Evolutionary conservation across 2,329 filamentous ascomycete genomes (phyloP).

Genomic region (Herpotrichia juniperi): DNA sequence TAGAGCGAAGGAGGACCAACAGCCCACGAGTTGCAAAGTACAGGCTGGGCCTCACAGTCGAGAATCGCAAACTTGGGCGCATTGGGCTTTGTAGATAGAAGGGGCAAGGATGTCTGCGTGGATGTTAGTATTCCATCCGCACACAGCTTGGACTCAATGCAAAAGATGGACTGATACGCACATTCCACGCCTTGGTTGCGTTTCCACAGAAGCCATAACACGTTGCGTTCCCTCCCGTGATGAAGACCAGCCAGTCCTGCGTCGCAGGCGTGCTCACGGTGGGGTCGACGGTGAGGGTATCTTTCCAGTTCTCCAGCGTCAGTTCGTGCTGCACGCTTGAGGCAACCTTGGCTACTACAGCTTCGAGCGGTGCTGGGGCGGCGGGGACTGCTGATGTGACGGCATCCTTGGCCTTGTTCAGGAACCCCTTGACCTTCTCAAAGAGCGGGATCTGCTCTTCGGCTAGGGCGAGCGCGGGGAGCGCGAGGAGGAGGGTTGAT

Average conservation of each 20-base stretch:
- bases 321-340: slow-evolving; percentile 62
- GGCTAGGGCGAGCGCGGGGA: slow-evolving; percentile 57
- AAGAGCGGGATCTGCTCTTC: slow-evolving; percentile 67
- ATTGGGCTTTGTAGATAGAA: slow-evolving; percentile 66
- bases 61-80: slow-evolving; percentile 71
- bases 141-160: neutral
- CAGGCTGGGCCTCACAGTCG: slow-evolving; percentile 75
- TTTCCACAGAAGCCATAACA: slow-evolving; percentile 73
- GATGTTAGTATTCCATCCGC: slow-evolving; percentile 10
- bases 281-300: slow-evolving; percentile 67
- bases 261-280: slow-evolving; percentile 63
- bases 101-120: slow-evolving; percentile 64
- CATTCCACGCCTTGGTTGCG: slow-evolving; percentile 66
- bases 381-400: slow-evolving; percentile 59
- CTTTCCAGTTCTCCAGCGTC: slow-evolving; percentile 73
- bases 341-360: slow-evolving; percentile 59
- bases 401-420: slow-evolving; percentile 61
- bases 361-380: slow-evolving; percentile 48
- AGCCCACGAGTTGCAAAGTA: slow-evolving; percentile 78
- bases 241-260: slow-evolving; percentile 77
- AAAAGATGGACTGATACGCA: slow-evolving; percentile 48
- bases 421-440: slow-evolving; percentile 63
- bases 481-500: slow-evolving; percentile 56
- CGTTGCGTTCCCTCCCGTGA: slow-evolving; percentile 79
- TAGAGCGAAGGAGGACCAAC: slow-evolving; percentile 69